Evolutionary conservation across 129 eudicot genomes (phyloP).

Genomic region (Escallonia rubra): DNA sequence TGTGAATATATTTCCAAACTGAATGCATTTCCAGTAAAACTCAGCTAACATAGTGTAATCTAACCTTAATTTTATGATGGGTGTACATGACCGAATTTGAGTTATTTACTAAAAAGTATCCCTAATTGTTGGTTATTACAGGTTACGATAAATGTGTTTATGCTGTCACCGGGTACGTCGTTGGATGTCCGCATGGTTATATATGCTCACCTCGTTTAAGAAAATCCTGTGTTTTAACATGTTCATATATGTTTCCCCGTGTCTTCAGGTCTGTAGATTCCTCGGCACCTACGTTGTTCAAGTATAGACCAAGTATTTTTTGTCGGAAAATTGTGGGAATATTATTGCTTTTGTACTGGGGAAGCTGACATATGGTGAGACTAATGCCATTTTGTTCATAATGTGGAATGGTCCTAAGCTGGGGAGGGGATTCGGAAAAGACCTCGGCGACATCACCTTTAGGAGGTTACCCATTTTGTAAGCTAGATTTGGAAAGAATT

Average conservation of each 20-base stretch:
- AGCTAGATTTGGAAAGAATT: neutral
- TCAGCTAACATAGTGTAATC: too few species aligned
- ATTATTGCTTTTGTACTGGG: constrained; percentile 47
- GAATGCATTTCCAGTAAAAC: too few species aligned
- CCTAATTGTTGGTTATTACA: constrained; percentile 13
- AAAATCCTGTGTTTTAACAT: neutral
- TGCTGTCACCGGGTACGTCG: constrained; percentile 47
- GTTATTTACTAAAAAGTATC: too few species aligned
- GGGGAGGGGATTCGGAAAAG: neutral
- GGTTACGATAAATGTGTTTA: constrained; percentile 53
- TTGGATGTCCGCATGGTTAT: neutral
- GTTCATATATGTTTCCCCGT: neutral
- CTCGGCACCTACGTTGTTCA: constrained; percentile 19
- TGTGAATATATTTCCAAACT: too few species aligned
- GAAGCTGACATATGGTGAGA: constrained; percentile 16
- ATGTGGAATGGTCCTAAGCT: neutral
- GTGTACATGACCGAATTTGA: too few species aligned
- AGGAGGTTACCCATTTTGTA: neutral
- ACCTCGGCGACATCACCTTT: neutral
- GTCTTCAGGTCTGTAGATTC: constrained; percentile 35
- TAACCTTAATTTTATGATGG: too few species aligned
- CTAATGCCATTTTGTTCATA: neutral
- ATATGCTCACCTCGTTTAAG: neutral
- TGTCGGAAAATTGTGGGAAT: constrained; percentile 34
- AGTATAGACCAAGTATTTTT: constrained; percentile 16